Base-by-base conservation (phyloP, 495 filamentous ascomycete genomes). In the Talaromyces proteolyticus region DNA sequence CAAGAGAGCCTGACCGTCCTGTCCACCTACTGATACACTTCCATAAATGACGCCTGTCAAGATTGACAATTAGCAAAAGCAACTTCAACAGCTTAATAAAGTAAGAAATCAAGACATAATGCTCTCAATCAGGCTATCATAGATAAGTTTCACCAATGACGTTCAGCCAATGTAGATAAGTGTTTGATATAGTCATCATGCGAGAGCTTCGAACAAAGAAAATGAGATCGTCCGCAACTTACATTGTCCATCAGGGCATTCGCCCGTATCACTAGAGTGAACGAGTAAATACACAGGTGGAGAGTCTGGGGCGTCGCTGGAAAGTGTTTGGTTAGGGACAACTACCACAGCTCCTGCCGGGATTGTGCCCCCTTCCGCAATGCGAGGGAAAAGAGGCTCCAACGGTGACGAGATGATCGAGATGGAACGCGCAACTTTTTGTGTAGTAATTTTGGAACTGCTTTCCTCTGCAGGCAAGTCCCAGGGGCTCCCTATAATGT, bases 81-180 rank as follows among this genome's bases (percentile, higher is more conserved):
- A 47, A 54, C 59, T 34, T 40, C 42, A 41, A 45, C 45, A 53
- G 40, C n/a, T 24, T n/a, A 40, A 34, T 22, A 25, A 39, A 53
- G 22, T 47, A 46, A 36, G 49, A 58, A 55, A 55, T 45, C n/a
- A 42, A 40, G 49, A 53, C 53, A 59, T 57, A 52, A 51, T 58
- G 58, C 70, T 74, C 66, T 60, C 66, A 61, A 82, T 96, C 91
- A 96, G 91, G 76, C 81, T 88, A 85, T n/a, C n/a, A n/a, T 89
- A 88, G 81, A 81, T 86, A 77, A 54, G 63, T 81, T 75, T 88
- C 88, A 81, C 90, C 89, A 92, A 82, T 70, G 72, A 68, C 72
- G 68, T 78, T 81, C 87, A 89, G 91, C 84, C 88, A 95, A 95
- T 95, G 91, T 96, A 96, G 91, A 93, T 96, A 96, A 96, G 89